Percentiles rank a stretch among this genome's conserved stretches.
Conservation (phyloP, 2,329 filamentous ascomycete genomes). For the Geosmithia morbida region DNA sequence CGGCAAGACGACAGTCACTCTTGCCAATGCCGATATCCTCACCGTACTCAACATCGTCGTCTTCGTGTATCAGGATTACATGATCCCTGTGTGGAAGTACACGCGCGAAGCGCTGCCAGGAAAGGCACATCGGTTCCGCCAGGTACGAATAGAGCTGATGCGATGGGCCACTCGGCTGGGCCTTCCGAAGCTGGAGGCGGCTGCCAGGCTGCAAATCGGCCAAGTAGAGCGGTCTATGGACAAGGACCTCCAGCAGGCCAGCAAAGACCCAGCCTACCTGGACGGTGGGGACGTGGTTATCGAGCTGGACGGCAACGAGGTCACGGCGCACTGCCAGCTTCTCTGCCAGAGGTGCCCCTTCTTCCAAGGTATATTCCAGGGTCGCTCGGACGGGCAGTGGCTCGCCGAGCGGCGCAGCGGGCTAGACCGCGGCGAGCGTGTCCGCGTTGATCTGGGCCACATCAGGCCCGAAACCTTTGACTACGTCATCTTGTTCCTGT, state of each 20-base stretch:
- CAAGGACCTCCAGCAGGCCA: conserved; percentile 54
- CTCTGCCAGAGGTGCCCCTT: conserved; percentile 80
- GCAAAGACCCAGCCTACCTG: conserved; percentile 57
- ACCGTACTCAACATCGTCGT: conserved; percentile 67
- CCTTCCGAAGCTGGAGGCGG: conserved; percentile 58
- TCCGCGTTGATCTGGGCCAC: conserved; percentile 73
- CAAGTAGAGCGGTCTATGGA: conserved; percentile 46
- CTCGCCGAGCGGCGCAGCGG: conserved; percentile 51
- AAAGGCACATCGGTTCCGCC: conserved; percentile 59
- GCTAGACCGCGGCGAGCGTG: conserved; percentile 18
- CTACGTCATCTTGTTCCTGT: conserved; percentile 68
- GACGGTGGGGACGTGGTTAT: conserved; percentile 67
- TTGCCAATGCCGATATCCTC: conserved; percentile 59
- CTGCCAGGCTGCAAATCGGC: conserved; percentile 59
- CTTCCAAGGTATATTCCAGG: conserved; percentile 79
- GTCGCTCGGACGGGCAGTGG: conserved; percentile 78
- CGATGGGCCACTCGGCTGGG: conserved; percentile 60
- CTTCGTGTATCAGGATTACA: conserved; percentile 66
- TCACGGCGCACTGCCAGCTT: conserved; percentile 63
- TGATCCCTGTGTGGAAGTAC: conserved; percentile 80
- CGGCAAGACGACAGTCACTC: conserved; percentile 39
- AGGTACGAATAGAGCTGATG: conserved; percentile 77
- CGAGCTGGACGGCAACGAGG: conserved; percentile 60
- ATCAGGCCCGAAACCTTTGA: conserved; percentile 59
- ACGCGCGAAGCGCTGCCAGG: conserved; percentile 50